phyloP scores from a whole-genome alignment of 768 basidiomycete species.

The Boletus tylopilopsis region DNA sequence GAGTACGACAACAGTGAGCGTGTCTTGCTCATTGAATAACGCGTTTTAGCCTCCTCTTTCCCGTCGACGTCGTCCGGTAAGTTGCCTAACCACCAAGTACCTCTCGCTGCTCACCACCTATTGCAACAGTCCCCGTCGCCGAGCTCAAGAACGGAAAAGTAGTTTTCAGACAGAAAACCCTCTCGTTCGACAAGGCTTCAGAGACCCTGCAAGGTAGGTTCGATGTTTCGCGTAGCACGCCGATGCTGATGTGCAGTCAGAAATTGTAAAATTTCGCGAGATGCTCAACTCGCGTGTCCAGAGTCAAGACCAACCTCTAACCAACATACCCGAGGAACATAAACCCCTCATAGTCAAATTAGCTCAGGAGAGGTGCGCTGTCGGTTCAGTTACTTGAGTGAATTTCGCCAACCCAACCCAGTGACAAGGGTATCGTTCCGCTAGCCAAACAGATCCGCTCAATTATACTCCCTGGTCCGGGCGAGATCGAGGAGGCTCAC shows the following conservation, averaged over 20 bases:
- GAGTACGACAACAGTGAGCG: slow-evolving; percentile 8
- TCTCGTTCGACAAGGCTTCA: slow-evolving; percentile 73
- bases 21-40: slow-evolving; percentile 1
- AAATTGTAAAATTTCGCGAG: slow-evolving; percentile 73
- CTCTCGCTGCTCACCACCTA: background rate
- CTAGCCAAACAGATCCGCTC: slow-evolving; percentile 70
- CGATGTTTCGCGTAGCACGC: background rate
- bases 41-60: slow-evolving; percentile 10
- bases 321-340: slow-evolving; percentile 62
- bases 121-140: slow-evolving; percentile 40
- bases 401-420: slow-evolving; percentile 29
- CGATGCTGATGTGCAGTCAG: slow-evolving; percentile 33
- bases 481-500: slow-evolving; percentile 46
- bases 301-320: slow-evolving; percentile 47
- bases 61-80: slow-evolving; percentile 15
- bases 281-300: slow-evolving; percentile 58
- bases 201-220: slow-evolving; percentile 76
- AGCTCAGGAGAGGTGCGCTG: slow-evolving; percentile 75
- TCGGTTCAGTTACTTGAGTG: background rate
- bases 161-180: slow-evolving; percentile 67
- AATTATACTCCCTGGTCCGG: slow-evolving; percentile 60
- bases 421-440: slow-evolving; percentile 64
- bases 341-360: slow-evolving; percentile 76
- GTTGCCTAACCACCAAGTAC: background rate
- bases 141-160: slow-evolving; percentile 79